Evolutionary conservation across 2,329 filamentous ascomycete genomes (phyloP).

Genomic region (Hypoxylon sp.): DNA sequence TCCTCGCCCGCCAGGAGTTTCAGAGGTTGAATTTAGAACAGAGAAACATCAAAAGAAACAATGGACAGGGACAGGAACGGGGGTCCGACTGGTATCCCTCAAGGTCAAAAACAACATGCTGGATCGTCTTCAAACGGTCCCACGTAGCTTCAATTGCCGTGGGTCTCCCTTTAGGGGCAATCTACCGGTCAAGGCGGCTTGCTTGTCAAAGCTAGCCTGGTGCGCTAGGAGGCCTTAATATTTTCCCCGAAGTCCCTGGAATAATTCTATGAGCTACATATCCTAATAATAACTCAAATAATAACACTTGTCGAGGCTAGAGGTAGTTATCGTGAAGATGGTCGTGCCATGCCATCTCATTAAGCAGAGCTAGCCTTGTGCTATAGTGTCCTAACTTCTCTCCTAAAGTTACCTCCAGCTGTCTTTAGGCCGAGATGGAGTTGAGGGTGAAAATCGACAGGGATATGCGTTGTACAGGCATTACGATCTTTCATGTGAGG

Average conservation of each 20-base stretch:
- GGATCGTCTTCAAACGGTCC: conserved; percentile 26
- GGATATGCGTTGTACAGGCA: conserved; percentile 24
- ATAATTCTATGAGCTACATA: conserved; percentile 6
- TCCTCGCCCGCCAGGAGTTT: conserved; percentile 19
- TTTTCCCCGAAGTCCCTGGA: conserved; percentile 15
- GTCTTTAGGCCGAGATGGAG: conserved; percentile 12
- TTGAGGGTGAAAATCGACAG: conserved; percentile 12
- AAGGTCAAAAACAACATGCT: conserved; percentile 21
- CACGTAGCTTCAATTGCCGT: conserved; percentile 36
- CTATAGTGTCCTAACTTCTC: background rate
- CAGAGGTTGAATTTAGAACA: conserved; percentile 16
- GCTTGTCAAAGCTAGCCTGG: conserved; percentile 34
- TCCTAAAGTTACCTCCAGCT: conserved; percentile 1
- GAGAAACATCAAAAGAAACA: conserved; percentile 30
- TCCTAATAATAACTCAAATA: conserved; percentile 18
- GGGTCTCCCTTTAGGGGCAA: conserved; percentile 24
- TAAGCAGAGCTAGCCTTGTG: conserved; percentile 4
- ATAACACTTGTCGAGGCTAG: background rate
- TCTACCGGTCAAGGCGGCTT: conserved; percentile 23
- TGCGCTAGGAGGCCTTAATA: conserved; percentile 20
- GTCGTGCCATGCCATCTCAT: conserved; percentile 14
- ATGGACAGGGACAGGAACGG: conserved; percentile 22
- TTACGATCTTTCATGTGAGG: conserved; percentile 18
- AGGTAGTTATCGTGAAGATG: background rate
- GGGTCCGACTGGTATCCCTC: conserved; percentile 31